Evolutionary conservation across 805 yeast species (phyloP).

Genomic region (Torulaspora maleeae): DNA sequence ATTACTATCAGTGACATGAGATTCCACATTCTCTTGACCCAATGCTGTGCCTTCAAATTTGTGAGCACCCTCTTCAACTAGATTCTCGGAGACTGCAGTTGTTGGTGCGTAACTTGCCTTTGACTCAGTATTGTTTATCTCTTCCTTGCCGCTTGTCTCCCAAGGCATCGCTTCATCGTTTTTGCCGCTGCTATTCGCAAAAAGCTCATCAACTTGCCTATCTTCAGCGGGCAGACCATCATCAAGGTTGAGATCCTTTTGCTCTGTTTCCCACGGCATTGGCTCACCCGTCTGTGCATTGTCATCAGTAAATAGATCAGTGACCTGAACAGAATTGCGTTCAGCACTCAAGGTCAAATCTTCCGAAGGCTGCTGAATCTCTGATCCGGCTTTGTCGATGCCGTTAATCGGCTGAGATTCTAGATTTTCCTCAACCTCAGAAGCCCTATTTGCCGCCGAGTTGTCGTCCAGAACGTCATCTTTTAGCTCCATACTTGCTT

Average conservation of each 20-base stretch:
- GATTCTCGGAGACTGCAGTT: no score
- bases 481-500: no score
- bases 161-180: slow-evolving; percentile 18
- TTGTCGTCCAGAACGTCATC: background rate
- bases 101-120: background rate
- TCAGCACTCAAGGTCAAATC: no score
- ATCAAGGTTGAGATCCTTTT: background rate
- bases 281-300: background rate
- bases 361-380: no score
- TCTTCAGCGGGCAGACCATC: background rate
- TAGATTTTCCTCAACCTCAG: background rate
- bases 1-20: no score
- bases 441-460: background rate
- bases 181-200: background rate
- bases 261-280: background rate
- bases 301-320: background rate
- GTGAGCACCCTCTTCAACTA: no score
- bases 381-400: no score
- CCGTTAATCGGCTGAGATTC: background rate
- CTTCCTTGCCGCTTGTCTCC: slow-evolving; percentile 8
- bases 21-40: no score
- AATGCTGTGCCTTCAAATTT: no score
- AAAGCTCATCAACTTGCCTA: background rate
- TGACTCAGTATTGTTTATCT: background rate
- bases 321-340: no score